Evolutionary conservation across 2,329 filamentous ascomycete genomes (phyloP), one percentile per base, ranked within the genome.

Genomic region (Kalmusia sp.): DNA sequence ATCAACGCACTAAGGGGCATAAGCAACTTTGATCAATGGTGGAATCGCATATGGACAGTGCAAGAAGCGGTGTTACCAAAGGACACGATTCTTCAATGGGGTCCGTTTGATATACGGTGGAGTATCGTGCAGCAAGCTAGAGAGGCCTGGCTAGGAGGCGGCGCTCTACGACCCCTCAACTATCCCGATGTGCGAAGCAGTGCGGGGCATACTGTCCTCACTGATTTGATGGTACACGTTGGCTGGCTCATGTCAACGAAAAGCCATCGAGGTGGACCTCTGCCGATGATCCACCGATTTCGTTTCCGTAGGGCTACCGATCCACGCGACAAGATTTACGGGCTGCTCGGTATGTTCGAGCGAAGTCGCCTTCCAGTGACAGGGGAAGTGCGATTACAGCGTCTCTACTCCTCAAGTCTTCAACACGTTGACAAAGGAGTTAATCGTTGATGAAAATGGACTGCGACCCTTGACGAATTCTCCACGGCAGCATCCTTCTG

Each of bases 251-350:
- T 24, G 17, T 2, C 34, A 19, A 30, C 41, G 2, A 45, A 12
- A 19, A 5, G 2, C 9, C 41, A 21, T 7, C 24, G 8, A 9
- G 41, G 34, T 7, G 41, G 34, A 12, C 4, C 34, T 12, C 34
- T 45, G 3, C 4, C 22, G n/a, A 33, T 45, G 41, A 45, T 45
- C 28, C 41, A 45, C 12, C 41, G 30, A 22, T 45, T 33, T 33
- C 41, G 41, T 5, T n/a, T 45, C 4, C 28, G 41, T 6, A 9
- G 4, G 17, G 41, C 41, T 6, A 45, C 28, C 15, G 28, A 45
- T 15, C 17, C 41, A 6, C 41, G 41, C 8, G 41, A 45, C 12
- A 34, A 34, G 17, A 45, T 45, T 8, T 45, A 45, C 19, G 41
- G 41, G 4, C 28, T 45, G 22, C 19, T 45, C 4, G 41, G 41